Evolutionary conservation across 2,329 filamentous ascomycete genomes (phyloP), one percentile per base, ranked within the genome.

Genomic region (Aureobasidium sp.): DNA sequence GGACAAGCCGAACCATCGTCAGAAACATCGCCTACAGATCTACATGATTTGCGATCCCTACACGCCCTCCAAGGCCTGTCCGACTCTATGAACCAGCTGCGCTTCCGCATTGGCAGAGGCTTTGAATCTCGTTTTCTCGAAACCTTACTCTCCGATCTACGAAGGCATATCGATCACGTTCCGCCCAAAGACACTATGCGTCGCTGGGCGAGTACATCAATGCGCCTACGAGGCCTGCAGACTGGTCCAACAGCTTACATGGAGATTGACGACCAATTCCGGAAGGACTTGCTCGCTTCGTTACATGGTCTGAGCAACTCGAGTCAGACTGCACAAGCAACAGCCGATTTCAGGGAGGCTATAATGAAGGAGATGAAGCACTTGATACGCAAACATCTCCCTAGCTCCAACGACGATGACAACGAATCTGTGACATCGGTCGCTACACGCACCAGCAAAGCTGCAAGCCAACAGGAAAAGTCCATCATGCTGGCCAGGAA

Each of bases 401-500:
- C 94, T 0, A 96, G 91, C 70, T 96, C 93, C 12, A 94, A 85
- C 68, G 94, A 99, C 64, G 93, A 97, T 67, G 94, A 99, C 71
- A 90, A 88, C 64, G 90, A 94, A 86, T 93, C 75, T 45, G 62
- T 65, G 24, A 64, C 64, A 5, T 74, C 72, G 1, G 82, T 86
- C 0, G 95, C 92, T 3, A 97, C 93, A 0, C 78, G 85, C 64
- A 84, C 85, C 45, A 87, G 86, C 31, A 83, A 83, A 63, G 83
- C 86, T 65, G 77, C 87, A 45, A 89, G 85, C 19, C 89, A 91
- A 67, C 90, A 96, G 69, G 92, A 97, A 67, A 97, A 94, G 71
- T 96, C 92, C 0, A 86, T 89, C 0, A 89, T 91, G 48, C 79
- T 97, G 33, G 92, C 94, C 6, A 85, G 92, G 12, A 97, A 97